Percentiles rank a stretch among this genome's conserved stretches.
phyloP scores from a whole-genome alignment of 495 filamentous ascomycete genomes.

The Penicillium flavigenum region DNA sequence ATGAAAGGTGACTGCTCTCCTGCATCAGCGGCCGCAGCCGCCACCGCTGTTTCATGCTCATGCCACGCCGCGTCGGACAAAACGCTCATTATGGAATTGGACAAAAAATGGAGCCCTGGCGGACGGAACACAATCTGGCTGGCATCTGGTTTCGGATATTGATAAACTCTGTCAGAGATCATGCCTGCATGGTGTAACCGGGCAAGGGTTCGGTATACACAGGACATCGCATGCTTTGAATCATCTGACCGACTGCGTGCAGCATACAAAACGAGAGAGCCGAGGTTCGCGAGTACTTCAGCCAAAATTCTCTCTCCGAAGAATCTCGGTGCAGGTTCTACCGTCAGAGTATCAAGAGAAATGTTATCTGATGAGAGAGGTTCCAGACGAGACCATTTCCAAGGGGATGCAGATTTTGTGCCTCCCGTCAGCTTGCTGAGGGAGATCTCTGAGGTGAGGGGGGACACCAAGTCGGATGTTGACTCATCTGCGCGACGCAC shows the following conservation, averaged over 20 bases:
- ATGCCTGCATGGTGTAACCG: constrained; percentile 57
- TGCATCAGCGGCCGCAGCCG: constrained; percentile 42
- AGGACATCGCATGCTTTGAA: constrained; percentile 52
- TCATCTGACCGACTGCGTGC: constrained; percentile 42
- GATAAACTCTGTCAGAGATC: constrained; percentile 60
- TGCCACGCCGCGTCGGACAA: constrained; percentile 63
- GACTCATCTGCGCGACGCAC: not conserved
- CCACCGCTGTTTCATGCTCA: constrained; percentile 48
- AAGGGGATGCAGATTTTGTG: not conserved
- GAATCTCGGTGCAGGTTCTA: constrained; percentile 26
- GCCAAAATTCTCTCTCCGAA: constrained; percentile 27
- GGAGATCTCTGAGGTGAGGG: constrained; percentile 14
- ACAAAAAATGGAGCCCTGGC: constrained; percentile 57
- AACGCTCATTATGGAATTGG: constrained; percentile 57
- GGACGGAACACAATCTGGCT: constrained; percentile 50
- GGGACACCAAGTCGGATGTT: not conserved
- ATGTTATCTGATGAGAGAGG: constrained; percentile 7
- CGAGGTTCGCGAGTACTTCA: constrained; percentile 43
- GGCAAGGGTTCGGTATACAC: constrained; percentile 58
- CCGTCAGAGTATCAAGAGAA: constrained; percentile 28
- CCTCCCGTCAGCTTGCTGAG: constrained; percentile 36
- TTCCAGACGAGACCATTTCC: constrained; percentile 5
- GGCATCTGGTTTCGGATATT: constrained; percentile 34
- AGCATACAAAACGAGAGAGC: constrained; percentile 54
- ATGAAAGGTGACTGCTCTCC: constrained; percentile 54